Evolutionary conservation across 2,329 filamentous ascomycete species (phyloP), one percentile per base, ranked within the genome.

Genomic region (Pseudofabraea citricarpa): DNA sequence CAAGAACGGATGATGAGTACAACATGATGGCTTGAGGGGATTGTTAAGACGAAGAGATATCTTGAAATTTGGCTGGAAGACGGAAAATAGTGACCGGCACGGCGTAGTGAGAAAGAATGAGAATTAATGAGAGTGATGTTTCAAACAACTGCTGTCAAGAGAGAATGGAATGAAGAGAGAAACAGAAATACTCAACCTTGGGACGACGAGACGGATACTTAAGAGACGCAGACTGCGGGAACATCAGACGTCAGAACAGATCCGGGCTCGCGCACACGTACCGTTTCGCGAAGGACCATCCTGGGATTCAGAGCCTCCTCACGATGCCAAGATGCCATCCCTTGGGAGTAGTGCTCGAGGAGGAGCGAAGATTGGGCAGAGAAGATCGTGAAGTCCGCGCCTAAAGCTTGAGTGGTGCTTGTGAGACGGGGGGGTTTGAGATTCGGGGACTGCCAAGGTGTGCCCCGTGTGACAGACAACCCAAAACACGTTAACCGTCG

Each of bases 111-210:
- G 13, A n/a, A 37, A 37, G 35, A 21, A 13, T 12, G 16, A 22
- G 35, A 37, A 6, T 37, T 37, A 37, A 37, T 21, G 35, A 37
- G 10, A 37, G 35, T 37, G 23, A 12, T 37, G 19, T 37, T 37
- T 37, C 15, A 18, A 23, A 37, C 3, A 7, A n/a, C 8, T n/a
- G 18, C 21, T n/a, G 15, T 20, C 20, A 13, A 6, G 23, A 22
- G 15, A 37, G 7, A 22, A 37, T 22, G 19, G 35, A 22, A 13
- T 22, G 35, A 37, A 21, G 10, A 37, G 35, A 7, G 23, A 23
- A 8, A n/a, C 7, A 22, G 7, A 21, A n/a, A 37, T 21, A 4
- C 12, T 7, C 2, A 21, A 12, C 10, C 10, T 21, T 9, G 18
- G 35, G 18, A 12, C 7, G 35, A 37, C n/a, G 16, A n/a, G n/a